phyloP scores from a whole-genome alignment of 2,329 filamentous ascomycete genomes.

The Aschersonia sp. region DNA sequence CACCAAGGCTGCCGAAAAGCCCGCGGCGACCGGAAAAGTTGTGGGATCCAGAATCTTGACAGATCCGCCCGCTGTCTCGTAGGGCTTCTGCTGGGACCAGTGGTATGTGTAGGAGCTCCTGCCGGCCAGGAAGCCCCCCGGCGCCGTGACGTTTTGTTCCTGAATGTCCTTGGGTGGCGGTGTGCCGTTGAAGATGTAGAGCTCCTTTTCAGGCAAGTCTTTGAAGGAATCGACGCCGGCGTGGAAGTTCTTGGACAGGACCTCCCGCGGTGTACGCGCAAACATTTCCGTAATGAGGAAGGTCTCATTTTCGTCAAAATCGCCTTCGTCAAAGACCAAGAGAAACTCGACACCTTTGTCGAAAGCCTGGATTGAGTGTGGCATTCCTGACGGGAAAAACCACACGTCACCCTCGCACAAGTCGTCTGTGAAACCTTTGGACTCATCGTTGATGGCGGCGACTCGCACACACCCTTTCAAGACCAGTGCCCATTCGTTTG shows the following conservation, averaged over 20 bases:
- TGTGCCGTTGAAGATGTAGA: conserved; percentile 39
- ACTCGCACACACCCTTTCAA: conserved; percentile 38
- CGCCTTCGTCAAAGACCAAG: conserved; percentile 43
- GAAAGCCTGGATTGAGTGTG: conserved; percentile 39
- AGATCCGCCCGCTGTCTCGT: conserved; percentile 36
- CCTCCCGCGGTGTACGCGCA: conserved; percentile 32
- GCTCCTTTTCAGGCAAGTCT: conserved; percentile 28
- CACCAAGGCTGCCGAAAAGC: conserved; percentile 41
- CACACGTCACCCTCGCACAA: conserved; percentile 15
- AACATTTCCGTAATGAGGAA: conserved; percentile 42
- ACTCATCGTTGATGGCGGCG: conserved; percentile 35
- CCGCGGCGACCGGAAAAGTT: conserved; percentile 40
- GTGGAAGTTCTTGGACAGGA: conserved; percentile 40
- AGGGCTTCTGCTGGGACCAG: conserved; percentile 34
- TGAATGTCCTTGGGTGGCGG: conserved; percentile 28
- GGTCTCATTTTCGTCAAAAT: conserved; percentile 44
- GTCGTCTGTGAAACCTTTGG: conserved; percentile 31
- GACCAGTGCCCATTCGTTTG: conserved; percentile 36
- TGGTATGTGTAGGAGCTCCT: conserved; percentile 32
- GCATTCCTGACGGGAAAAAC: conserved; percentile 34
- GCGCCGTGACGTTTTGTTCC: conserved; percentile 30
- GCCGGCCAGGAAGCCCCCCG: conserved; percentile 24
- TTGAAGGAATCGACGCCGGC: conserved; percentile 31
- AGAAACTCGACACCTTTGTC: conserved; percentile 42
- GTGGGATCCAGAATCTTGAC: conserved; percentile 44